These are phyloP conservation scores for Zarea fungicola DNA, from an alignment of 2,329 filamentous ascomycete species.

Conservation along the genomic window DNA sequence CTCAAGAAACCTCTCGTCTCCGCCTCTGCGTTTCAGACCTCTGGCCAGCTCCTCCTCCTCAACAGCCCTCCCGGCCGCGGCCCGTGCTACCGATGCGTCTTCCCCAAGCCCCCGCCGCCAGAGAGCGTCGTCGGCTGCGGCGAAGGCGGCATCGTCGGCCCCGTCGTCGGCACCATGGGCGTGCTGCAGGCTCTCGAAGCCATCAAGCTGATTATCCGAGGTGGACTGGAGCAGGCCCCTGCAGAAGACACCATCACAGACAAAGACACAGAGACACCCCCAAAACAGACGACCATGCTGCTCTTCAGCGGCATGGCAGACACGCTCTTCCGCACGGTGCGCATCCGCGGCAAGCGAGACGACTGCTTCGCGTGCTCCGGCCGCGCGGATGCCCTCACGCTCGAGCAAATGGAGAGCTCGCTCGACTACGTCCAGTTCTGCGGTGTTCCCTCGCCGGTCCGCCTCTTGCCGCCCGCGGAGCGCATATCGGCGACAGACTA, in stretches of 20 bases:
- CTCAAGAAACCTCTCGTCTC: conserved; percentile 76
- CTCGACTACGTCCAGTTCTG: conserved; percentile 87
- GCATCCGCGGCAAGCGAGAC: conserved; percentile 61
- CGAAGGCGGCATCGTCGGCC: conserved; percentile 87
- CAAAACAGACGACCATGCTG: conserved; percentile 31
- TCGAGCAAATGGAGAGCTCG: conserved; percentile 54
- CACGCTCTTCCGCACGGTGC: conserved; percentile 64
- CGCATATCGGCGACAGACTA: conserved; percentile 64
- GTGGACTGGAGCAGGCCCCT: conserved; percentile 19
- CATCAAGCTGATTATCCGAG: conserved; percentile 68
- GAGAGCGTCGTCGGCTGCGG: conserved; percentile 81
- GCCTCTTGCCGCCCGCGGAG: conserved; percentile 56
- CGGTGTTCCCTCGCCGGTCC: conserved; percentile 53
- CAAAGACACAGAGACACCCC: conserved; percentile 20
- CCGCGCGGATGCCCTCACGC: conserved; percentile 51
- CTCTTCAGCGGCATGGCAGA: conserved; percentile 43
- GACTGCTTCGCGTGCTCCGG: conserved; percentile 75
- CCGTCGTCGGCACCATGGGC: conserved; percentile 90
- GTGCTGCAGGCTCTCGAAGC: conserved; percentile 86
- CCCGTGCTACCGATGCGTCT: conserved; percentile 92
- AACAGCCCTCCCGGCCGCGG: conserved; percentile 74
- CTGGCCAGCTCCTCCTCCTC: conserved; percentile 84
- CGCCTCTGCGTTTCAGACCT: conserved; percentile 80
- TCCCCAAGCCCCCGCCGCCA: conserved; percentile 78
- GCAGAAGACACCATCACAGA: too few relatives aligned